phyloP scores from a whole-genome alignment of 164 flowering plant genomes.

The Santalum album region DNA sequence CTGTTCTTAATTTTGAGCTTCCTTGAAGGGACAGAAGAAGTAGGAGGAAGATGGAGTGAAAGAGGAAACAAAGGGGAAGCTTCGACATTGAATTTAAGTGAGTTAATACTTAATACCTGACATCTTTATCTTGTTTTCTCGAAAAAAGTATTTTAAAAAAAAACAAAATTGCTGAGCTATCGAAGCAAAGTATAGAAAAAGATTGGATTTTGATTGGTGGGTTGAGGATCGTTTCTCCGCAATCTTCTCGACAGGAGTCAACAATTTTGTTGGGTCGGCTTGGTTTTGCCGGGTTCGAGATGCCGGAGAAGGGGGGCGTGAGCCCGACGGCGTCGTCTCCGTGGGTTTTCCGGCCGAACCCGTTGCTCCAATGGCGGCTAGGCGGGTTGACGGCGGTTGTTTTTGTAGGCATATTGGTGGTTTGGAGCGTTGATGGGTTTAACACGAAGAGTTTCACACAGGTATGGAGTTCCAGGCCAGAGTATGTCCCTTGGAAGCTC shows the following conservation, averaged over 20 bases:
- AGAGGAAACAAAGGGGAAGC: too few species aligned
- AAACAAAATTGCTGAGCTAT: too few species aligned
- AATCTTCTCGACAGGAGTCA: not conserved
- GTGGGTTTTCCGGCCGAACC: conserved; percentile 24
- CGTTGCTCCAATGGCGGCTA: conserved; percentile 37
- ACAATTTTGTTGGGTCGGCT: conserved; percentile 1
- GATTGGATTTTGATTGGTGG: too few species aligned
- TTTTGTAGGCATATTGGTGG: conserved; percentile 40
- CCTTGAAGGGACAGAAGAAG: too few species aligned
- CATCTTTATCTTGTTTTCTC: too few species aligned
- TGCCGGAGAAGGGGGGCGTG: conserved; percentile 45
- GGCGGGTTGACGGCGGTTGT: conserved; percentile 30
- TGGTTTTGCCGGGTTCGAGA: conserved; percentile 14
- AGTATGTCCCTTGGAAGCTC: conserved; percentile 16
- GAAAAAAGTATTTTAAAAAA: too few species aligned
- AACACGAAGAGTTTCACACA: conserved; percentile 23
- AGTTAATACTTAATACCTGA: too few species aligned
- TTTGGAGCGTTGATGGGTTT: conserved; percentile 58
- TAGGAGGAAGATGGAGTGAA: too few species aligned
- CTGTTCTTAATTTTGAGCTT: too few species aligned
- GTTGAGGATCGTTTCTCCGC: not conserved
- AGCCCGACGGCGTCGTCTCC: conserved; percentile 8
- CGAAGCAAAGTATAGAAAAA: too few species aligned
- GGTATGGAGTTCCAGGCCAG: conserved; percentile 28
- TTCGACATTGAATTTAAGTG: too few species aligned